A percentile compares a stretch with the other conserved stretches of the same genome.
Conservation (phyloP, 2,329 filamentous ascomycete genomes). For the Chrysosporium keratinophilum region DNA sequence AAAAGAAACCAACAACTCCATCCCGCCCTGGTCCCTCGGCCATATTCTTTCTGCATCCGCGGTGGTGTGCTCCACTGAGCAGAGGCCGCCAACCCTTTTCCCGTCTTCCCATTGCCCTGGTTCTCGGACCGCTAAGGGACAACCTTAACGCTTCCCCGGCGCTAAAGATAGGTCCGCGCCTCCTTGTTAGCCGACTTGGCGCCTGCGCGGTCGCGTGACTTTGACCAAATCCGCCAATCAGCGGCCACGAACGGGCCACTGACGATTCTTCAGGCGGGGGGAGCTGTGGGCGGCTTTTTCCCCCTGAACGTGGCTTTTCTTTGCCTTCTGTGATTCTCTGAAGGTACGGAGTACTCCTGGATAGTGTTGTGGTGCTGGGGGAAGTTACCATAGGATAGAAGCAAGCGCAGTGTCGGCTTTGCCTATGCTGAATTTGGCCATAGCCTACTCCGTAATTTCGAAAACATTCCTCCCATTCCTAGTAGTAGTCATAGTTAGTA, state of each 20-base stretch:
- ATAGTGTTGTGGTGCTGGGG: no score
- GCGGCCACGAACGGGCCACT: neutral
- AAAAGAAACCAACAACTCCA: no score
- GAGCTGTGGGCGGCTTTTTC: neutral
- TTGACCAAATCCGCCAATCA: neutral
- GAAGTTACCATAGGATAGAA: no score
- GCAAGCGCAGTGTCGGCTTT: no score
- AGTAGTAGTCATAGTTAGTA: no score
- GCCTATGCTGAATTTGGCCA: no score
- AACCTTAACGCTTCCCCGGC: neutral
- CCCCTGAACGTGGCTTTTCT: neutral
- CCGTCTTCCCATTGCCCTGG: neutral
- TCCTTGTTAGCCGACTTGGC: neutral
- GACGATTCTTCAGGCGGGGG: neutral
- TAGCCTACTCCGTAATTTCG: no score
- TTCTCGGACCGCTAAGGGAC: slow-evolving; percentile 3
- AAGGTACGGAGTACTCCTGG: no score
- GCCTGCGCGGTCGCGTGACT: neutral
- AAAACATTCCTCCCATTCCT: no score
- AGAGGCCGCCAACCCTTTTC: neutral
- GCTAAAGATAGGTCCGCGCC: neutral
- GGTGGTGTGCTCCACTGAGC: no score
- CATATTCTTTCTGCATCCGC: no score
- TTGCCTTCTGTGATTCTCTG: neutral
- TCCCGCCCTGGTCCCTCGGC: no score